Percentiles rank a stretch among this genome's conserved stretches.
These are phyloP conservation scores for Rhodotorula sp. DNA, from an alignment of 1,284 basidiomycete species.

Conservation along the genomic window DNA sequence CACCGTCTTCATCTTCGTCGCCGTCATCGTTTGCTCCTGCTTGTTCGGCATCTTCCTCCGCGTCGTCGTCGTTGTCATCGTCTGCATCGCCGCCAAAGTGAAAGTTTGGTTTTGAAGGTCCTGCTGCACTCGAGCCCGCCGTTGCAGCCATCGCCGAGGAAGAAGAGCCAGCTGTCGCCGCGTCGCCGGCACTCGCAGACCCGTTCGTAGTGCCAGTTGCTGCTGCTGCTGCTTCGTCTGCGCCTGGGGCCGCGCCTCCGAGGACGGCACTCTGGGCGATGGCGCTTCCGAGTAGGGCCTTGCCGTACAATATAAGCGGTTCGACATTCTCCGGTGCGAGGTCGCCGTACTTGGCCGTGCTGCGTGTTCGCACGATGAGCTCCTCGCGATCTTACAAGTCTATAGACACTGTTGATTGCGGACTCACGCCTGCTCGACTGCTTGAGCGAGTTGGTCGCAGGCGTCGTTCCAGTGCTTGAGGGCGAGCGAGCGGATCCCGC, in stretches of 20 bases:
- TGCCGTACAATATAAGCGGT: constrained; percentile 44
- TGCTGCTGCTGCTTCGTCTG: background rate
- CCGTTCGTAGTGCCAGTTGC: background rate
- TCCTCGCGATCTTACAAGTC: background rate
- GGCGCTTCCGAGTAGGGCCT: constrained; percentile 44
- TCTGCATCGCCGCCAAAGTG: constrained; percentile 40
- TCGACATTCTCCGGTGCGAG: constrained; percentile 41
- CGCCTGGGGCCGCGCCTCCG: constrained; percentile 23
- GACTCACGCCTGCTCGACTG: constrained; percentile 31
- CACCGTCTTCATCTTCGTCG: constrained; percentile 18
- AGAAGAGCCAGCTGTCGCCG: background rate
- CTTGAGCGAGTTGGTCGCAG: constrained; percentile 30
- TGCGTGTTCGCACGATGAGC: background rate
- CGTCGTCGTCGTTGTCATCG: constrained; percentile 35
- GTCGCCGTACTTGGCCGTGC: constrained; percentile 42
- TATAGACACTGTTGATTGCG: too few species aligned
- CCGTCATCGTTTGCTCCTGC: constrained; percentile 11
- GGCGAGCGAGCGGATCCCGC: constrained; percentile 29
- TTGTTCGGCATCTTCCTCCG: constrained; percentile 18
- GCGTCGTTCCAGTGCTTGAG: constrained; percentile 30
- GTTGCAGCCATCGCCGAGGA: constrained; percentile 5
- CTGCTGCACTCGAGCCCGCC: constrained; percentile 28
- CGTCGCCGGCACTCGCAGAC: background rate
- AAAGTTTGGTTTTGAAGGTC: constrained; percentile 35
- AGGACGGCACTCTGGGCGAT: constrained; percentile 43